Conservation (phyloP, 352 stramenopile species). For the Elongisporangium prolatum region DNA sequence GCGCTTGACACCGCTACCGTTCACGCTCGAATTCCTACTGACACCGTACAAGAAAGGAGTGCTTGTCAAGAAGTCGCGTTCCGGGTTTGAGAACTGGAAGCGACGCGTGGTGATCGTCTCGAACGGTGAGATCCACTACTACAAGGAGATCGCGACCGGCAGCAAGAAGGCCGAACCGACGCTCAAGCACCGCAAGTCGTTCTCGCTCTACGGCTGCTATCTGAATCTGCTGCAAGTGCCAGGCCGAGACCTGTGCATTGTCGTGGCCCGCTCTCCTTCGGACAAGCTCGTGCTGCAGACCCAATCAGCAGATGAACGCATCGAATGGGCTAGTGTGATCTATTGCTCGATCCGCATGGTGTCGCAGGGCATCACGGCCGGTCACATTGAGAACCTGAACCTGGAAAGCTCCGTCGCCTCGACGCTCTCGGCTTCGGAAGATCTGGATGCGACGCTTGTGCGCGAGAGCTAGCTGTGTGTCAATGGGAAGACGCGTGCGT, state of each 20-base stretch:
- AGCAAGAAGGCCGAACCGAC: slow-evolving; percentile 23
- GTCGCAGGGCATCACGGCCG: slow-evolving; percentile 78
- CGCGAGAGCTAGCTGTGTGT: background rate
- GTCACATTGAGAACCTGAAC: slow-evolving; percentile 72
- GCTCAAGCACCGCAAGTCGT: slow-evolving; percentile 83
- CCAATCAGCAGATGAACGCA: slow-evolving; percentile 59
- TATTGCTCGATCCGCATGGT: slow-evolving; percentile 88
- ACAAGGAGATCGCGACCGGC: slow-evolving; percentile 52
- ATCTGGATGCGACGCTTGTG: background rate
- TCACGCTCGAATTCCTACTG: slow-evolving; percentile 74
- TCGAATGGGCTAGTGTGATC: slow-evolving; percentile 84
- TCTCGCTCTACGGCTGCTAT: slow-evolving; percentile 81
- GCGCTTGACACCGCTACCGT: slow-evolving; percentile 47
- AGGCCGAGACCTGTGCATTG: slow-evolving; percentile 69
- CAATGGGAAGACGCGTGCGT: background rate
- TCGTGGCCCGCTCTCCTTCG: slow-evolving; percentile 75
- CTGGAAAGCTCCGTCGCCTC: slow-evolving; percentile 33
- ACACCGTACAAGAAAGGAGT: slow-evolving; percentile 78
- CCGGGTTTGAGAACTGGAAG: slow-evolving; percentile 87
- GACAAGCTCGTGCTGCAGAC: slow-evolving; percentile 84
- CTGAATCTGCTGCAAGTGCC: slow-evolving; percentile 78
- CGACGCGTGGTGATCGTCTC: slow-evolving; percentile 71
- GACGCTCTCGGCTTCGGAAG: background rate
- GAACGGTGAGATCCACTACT: slow-evolving; percentile 81
- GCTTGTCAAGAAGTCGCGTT: slow-evolving; percentile 83